phyloP scores from a whole-genome alignment of 208 protist species.

The Eutreptiella sp. region DNA sequence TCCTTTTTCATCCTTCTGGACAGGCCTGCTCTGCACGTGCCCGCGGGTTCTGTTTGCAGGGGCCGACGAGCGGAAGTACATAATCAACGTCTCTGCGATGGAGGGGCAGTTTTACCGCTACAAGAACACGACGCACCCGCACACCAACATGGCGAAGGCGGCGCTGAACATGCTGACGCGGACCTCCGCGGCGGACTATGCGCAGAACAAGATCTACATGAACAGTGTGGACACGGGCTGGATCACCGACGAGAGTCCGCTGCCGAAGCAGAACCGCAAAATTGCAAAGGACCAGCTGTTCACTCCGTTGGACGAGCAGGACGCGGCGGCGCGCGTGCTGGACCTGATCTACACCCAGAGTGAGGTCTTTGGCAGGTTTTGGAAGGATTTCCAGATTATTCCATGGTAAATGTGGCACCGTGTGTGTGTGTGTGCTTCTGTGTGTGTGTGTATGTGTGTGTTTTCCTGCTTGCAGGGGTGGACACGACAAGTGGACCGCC shows the following conservation, averaged over 20 bases:
- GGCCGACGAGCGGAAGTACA: conserved; percentile 26
- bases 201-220: conserved; percentile 55
- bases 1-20: too few relatives aligned
- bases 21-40: too few relatives aligned
- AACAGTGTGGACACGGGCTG: conserved; percentile 69
- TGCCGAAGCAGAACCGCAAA: not conserved
- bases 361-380: not conserved
- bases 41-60: not conserved
- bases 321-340: conserved; percentile 56
- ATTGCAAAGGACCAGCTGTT: not conserved
- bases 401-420: conserved; percentile 21
- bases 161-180: conserved; percentile 79
- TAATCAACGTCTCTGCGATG: conserved; percentile 73
- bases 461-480: too few relatives aligned
- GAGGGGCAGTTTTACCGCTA: conserved; percentile 44
- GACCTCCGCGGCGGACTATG: conserved; percentile 41
- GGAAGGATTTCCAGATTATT: conserved; percentile 9
- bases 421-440: too few relatives aligned
- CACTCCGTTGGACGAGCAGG: conserved; percentile 61
- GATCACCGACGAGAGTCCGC: conserved; percentile 62
- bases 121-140: conserved; percentile 40
- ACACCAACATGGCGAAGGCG: conserved; percentile 81
- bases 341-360: conserved; percentile 43
- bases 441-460: too few relatives aligned
- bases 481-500: too few relatives aligned